These are phyloP conservation scores for Stephania yunnanensis DNA, from an alignment of 164 flowering plant genomes.

Conservation along the genomic window DNA sequence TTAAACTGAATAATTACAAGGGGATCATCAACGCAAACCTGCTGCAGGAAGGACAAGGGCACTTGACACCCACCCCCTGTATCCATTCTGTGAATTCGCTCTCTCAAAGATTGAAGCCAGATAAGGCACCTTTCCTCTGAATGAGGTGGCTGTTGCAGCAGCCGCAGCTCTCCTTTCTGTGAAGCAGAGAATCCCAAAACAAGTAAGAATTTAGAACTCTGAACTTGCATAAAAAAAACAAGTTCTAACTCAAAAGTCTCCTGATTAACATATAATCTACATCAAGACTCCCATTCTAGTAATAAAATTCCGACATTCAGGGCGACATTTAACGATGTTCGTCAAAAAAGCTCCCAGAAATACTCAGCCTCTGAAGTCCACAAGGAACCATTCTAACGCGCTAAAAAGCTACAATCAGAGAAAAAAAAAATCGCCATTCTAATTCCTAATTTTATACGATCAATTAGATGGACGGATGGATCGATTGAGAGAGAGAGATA, in stretches of 20 bases:
- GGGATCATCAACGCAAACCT: constrained; percentile 38
- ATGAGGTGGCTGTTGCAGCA: constrained; percentile 56
- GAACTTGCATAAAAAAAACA: background rate
- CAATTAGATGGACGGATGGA: background rate
- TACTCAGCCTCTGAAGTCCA: background rate
- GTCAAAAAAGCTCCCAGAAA: background rate
- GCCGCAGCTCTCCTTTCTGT: constrained; percentile 68
- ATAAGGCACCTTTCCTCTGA: constrained; percentile 41
- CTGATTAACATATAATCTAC: background rate
- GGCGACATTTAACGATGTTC: background rate
- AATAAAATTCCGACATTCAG: background rate
- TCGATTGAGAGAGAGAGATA: no score
- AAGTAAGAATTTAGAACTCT: no score
- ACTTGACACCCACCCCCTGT: constrained; percentile 63
- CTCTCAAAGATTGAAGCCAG: constrained; percentile 41
- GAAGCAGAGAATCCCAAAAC: constrained; percentile 7
- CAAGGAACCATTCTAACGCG: background rate
- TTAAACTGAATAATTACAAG: background rate
- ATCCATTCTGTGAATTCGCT: constrained; percentile 37
- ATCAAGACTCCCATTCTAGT: background rate
- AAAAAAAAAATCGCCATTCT: background rate
- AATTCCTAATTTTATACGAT: background rate
- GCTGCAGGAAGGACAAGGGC: constrained; percentile 77
- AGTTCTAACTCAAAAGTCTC: background rate
- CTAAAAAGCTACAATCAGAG: background rate